Conservation (phyloP, 2,329 filamentous ascomycete genomes). For the Lachnellula willkommii region DNA sequence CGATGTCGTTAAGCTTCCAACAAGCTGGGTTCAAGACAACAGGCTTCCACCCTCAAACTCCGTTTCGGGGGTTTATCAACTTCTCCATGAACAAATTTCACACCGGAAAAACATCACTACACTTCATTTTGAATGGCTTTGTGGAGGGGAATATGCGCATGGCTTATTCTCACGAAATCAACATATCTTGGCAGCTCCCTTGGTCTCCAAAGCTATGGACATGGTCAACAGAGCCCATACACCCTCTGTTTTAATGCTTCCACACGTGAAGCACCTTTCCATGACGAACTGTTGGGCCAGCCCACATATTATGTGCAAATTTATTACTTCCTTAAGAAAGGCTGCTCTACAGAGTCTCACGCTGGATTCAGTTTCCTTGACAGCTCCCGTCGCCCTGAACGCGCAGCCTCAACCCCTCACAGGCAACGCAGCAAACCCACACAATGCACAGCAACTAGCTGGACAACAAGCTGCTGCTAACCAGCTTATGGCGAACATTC, state of each 20-base stretch:
- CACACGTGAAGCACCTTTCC: slow-evolving; percentile 52
- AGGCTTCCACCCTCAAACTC: slow-evolving; percentile 47
- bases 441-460: slow-evolving; percentile 5
- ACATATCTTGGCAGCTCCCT: slow-evolving; percentile 57
- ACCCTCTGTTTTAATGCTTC: slow-evolving; percentile 43
- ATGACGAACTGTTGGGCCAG: slow-evolving; percentile 66
- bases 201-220: slow-evolving; percentile 34
- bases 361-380: slow-evolving; percentile 61
- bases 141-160: slow-evolving; percentile 61
- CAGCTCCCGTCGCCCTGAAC: slow-evolving; percentile 37
- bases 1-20: slow-evolving; percentile 47
- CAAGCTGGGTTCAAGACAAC: slow-evolving; percentile 45
- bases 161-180: slow-evolving; percentile 57
- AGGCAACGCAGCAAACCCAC: slow-evolving; percentile 7
- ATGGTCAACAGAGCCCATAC: slow-evolving; percentile 26
- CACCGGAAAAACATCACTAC: slow-evolving; percentile 46
- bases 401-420: slow-evolving; percentile 15
- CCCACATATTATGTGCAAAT: slow-evolving; percentile 49
- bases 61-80: slow-evolving; percentile 44
- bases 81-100: slow-evolving; percentile 49
- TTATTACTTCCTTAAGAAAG: slow-evolving; percentile 45
- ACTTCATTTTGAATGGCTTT: slow-evolving; percentile 61
- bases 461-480: slow-evolving; percentile 6
- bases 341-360: slow-evolving; percentile 47
- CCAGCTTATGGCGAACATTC: slow-evolving; percentile 1